These are phyloP conservation scores for Penicillium sclerotigenum DNA, from an alignment of 2,329 filamentous ascomycete species.

Conservation along the genomic window DNA sequence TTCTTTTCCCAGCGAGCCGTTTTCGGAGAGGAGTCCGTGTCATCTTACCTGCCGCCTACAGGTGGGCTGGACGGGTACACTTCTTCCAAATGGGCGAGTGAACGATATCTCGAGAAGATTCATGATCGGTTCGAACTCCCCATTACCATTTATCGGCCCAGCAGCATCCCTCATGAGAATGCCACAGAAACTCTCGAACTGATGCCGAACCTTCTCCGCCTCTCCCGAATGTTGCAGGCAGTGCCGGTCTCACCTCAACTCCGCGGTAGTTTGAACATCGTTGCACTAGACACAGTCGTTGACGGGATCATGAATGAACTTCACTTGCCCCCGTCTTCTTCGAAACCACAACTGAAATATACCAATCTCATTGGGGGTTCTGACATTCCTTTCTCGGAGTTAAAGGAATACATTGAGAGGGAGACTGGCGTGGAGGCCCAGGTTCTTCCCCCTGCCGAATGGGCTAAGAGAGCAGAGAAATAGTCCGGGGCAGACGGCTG, in stretches of 20 bases:
- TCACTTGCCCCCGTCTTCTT: not conserved
- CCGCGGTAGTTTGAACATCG: not conserved
- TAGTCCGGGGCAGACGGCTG: no score
- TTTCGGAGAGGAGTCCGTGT: no score
- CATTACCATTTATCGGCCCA: no score
- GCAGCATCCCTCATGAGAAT: no score
- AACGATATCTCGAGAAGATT: no score
- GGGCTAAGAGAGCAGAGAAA: not conserved
- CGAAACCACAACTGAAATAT: not conserved
- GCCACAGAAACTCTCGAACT: not conserved
- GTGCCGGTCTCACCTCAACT: not conserved
- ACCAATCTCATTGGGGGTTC: not conserved
- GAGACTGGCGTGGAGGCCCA: not conserved
- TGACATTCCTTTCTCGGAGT: not conserved
- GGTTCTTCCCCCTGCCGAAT: not conserved
- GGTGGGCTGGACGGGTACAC: no score
- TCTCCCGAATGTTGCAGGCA: not conserved
- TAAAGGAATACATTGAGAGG: not conserved
- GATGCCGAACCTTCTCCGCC: not conserved
- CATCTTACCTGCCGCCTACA: no score
- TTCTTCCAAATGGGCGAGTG: no score
- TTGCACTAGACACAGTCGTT: not conserved
- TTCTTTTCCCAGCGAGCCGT: no score
- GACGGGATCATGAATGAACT: not conserved
- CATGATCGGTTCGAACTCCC: no score